These are phyloP conservation scores for Blastocystis sp. DNA, from an alignment of 352 stramenopile species.

Conservation along the genomic window DNA sequence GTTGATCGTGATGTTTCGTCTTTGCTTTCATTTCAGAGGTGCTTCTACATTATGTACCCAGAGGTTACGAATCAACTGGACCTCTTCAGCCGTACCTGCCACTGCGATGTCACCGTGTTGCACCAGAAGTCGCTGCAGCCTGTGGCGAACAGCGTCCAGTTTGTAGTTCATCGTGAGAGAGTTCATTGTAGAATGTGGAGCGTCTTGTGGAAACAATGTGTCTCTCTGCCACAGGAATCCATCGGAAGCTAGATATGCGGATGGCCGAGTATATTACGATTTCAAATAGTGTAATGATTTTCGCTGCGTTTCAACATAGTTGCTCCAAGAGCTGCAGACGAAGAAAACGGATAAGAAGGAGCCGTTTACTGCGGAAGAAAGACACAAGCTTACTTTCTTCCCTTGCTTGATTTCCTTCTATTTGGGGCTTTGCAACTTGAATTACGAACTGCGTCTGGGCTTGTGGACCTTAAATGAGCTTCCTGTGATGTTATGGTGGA, in stretches of 20 bases:
- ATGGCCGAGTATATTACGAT: background rate
- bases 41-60: background rate
- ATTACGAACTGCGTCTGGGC: slow-evolving; percentile 24
- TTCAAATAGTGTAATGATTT: background rate
- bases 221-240: background rate
- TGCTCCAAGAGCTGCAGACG: background rate
- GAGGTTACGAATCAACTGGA: background rate
- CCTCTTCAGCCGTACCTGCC: background rate
- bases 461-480: background rate
- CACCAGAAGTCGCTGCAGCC: background rate
- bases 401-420: slow-evolving; percentile 9
- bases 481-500: background rate
- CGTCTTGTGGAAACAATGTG: background rate
- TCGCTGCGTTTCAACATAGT: background rate
- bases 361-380: background rate
- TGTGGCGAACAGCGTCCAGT: background rate
- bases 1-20: background rate
- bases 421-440: background rate
- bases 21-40: background rate
- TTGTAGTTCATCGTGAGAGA: background rate
- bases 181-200: background rate
- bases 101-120: background rate
- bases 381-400: slow-evolving; percentile 34
- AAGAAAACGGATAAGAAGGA: slow-evolving; percentile 10
- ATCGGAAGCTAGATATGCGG: background rate